Conservation (phyloP, 2,329 filamentous ascomycete species). For the Phyllosticta paracitricarpa region DNA sequence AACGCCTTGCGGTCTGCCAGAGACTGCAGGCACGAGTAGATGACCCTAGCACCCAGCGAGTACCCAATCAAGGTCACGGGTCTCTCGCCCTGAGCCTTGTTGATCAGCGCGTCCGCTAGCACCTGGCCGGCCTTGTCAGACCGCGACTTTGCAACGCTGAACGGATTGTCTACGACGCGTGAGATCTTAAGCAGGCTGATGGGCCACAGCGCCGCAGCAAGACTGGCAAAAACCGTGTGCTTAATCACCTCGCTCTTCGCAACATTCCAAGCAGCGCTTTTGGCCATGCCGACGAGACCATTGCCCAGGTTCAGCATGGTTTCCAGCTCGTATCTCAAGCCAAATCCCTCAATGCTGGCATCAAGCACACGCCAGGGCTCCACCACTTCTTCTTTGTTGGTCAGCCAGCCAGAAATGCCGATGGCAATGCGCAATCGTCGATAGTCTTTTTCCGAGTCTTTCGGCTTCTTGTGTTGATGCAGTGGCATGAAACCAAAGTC, state of each 20-base stretch:
- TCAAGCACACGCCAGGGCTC: constrained; percentile 68
- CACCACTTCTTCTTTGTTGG: constrained; percentile 58
- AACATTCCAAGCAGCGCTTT: constrained; percentile 68
- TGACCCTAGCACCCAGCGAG: constrained; percentile 69
- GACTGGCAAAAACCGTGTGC: constrained; percentile 39
- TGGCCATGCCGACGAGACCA: constrained; percentile 66
- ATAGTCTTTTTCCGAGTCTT: constrained; percentile 39
- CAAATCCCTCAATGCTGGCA: constrained; percentile 65
- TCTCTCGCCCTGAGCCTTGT: constrained; percentile 70
- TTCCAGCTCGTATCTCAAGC: constrained; percentile 73
- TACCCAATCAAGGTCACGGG: constrained; percentile 75
- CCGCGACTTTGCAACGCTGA: constrained; percentile 63
- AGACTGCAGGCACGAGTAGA: constrained; percentile 69
- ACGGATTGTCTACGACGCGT: constrained; percentile 68
- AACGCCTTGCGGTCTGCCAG: constrained; percentile 72
- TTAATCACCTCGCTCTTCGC: constrained; percentile 69
- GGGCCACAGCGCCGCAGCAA: constrained; percentile 41
- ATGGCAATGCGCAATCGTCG: constrained; percentile 64
- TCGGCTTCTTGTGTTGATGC: constrained; percentile 13
- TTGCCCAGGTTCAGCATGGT: constrained; percentile 67
- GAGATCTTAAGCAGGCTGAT: constrained; percentile 37
- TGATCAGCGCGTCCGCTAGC: constrained; percentile 72
- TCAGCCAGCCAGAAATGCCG: constrained; percentile 73
- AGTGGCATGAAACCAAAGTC: constrained; percentile 68
- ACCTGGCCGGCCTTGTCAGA: constrained; percentile 72